Evolutionary conservation across 192 early-diverging fungal genomes (phyloP).

Genomic region (Lobosporangium transversale): DNA sequence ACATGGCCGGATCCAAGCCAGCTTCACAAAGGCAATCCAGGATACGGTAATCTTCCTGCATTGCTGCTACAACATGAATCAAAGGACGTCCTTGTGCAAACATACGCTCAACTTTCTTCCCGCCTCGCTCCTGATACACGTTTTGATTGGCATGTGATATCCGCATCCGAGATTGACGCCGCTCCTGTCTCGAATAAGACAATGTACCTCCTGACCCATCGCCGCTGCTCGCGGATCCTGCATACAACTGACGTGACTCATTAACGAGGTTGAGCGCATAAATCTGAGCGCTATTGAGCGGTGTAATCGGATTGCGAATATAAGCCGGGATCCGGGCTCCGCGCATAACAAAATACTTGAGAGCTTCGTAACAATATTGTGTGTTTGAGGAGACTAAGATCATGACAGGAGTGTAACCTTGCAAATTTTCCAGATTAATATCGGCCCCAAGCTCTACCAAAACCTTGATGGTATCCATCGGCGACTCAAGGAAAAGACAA

Average conservation of each 20-base stretch:
- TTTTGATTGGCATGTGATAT: slow-evolving; percentile 12
- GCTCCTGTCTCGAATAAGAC: slow-evolving; percentile 1
- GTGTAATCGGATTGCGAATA: slow-evolving; percentile 46
- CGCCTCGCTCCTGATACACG: slow-evolving; percentile 25
- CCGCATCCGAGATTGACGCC: slow-evolving; percentile 12
- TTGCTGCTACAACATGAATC: slow-evolving; percentile 48
- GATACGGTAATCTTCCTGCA: slow-evolving; percentile 47
- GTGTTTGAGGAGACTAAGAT: slow-evolving; percentile 51
- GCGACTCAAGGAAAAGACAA: slow-evolving; percentile 41
- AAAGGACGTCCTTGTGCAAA: slow-evolving; percentile 40
- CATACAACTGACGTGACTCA: slow-evolving; percentile 13
- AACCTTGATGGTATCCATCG: slow-evolving; percentile 44
- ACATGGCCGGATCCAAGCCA: slow-evolving; percentile 37
- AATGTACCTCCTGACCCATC: neutral
- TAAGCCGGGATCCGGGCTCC: slow-evolving; percentile 46
- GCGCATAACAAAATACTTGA: slow-evolving; percentile 50
- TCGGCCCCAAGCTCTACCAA: slow-evolving; percentile 44
- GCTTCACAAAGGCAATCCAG: slow-evolving; percentile 50
- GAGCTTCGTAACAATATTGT: slow-evolving; percentile 45
- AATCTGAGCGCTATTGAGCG: slow-evolving; percentile 37
- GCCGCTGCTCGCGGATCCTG: neutral
- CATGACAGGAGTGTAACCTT: slow-evolving; percentile 49
- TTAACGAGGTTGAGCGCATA: slow-evolving; percentile 46
- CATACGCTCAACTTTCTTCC: slow-evolving; percentile 16
- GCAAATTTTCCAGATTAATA: slow-evolving; percentile 46